Base-by-base conservation (phyloP, 2,329 filamentous ascomycete species). In the Aureobasidium sp. region DNA sequence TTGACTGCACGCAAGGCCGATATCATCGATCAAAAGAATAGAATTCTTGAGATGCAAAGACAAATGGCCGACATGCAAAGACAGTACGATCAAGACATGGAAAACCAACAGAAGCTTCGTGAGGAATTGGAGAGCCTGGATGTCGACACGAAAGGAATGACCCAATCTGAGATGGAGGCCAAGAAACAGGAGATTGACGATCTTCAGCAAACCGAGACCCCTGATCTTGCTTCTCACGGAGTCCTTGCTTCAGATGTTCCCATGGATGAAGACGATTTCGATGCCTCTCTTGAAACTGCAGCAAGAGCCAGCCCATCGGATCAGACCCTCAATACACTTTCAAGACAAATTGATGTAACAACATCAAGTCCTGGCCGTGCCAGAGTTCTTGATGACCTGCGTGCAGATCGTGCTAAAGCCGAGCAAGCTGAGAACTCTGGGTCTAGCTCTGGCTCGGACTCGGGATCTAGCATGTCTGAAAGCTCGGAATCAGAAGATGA, bases 91-190 rank as follows among this genome's bases (percentile, higher is more conserved):
- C 63, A 68, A 61, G 68, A 60, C 16, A 52, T 61, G 71, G 66
- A 37, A 69, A 70, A 57, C 66, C 68, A 50, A 66, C 45, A 51
- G 19, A 40, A 55, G 29, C 42, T 50, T 35, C 42, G 44, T 25
- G 34, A 42, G 21, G 76, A 79, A 58, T 65, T 79, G n/a, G 71
- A 74, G 55, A 64, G 63, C 47, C 66, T 79, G 17, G 72, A 72
- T 34, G 61, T 74, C 35, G 71, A 78, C 53, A 74, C 74, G 1
- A 69, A 73, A 48, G 72, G 72, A 3, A 68, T 74, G 60, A 68
- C 71, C 3, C 64, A 73, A 53, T 70, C 70, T 21, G 68, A 73
- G 48, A 64, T 77, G 21, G 68, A 73, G 55, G 69, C 70, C 4
- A 69, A 66, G 54, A 70, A 68, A 44, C 62, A 66, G 24, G 68